Evolutionary conservation across 2,329 filamentous ascomycete genomes (phyloP), one percentile per base, ranked within the genome.

Genomic region (Monosporascus sp.): DNA sequence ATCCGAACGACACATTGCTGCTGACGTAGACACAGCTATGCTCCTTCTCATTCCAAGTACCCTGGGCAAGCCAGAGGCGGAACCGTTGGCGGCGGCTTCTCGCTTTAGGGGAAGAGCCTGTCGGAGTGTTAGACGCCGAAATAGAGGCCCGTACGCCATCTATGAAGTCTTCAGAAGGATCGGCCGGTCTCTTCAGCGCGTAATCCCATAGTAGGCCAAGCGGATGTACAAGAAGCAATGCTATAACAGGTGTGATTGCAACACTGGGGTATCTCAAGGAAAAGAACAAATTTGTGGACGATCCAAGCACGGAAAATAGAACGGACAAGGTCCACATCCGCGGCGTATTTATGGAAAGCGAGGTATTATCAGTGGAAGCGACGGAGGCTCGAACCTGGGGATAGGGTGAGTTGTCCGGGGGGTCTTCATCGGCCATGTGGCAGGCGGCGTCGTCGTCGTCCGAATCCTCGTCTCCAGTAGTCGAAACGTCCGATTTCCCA

Each of bases 251-350:
- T 22, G 89, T 93, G 65, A 95, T 93, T 55, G 88, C 88, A 68
- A 95, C 89, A 69, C 90, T 94, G 27, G 90, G 90, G 77, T 94
- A 95, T 80, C 90, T 82, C 67, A 95, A 76, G 37, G 89, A 92
- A 75, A 95, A 96, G 74, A 95, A 94, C 41, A 95, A 74, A 69
- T 94, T 94, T 37, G 88, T 90, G 2, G 88, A 88, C 47, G 89
- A 93, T 56, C 90, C 90, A 39, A 91, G 80, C 38, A 94, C 78
- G 8, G 89, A 86, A 68, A 94, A 94, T 9, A 94, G 66, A 37
- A 89, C 78, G n/a, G 89, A 90, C 18, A 94, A 70, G 34, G 78
- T 78, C 90, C 89, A 94, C 89, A 94, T 94, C 51, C 90, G 88
- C 38, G 89, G 89, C 5, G 89, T 93, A 69, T 89, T 90, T 65